phyloP scores from a whole-genome alignment of 768 basidiomycete genomes.

The Gloeostereum incarnatum region DNA sequence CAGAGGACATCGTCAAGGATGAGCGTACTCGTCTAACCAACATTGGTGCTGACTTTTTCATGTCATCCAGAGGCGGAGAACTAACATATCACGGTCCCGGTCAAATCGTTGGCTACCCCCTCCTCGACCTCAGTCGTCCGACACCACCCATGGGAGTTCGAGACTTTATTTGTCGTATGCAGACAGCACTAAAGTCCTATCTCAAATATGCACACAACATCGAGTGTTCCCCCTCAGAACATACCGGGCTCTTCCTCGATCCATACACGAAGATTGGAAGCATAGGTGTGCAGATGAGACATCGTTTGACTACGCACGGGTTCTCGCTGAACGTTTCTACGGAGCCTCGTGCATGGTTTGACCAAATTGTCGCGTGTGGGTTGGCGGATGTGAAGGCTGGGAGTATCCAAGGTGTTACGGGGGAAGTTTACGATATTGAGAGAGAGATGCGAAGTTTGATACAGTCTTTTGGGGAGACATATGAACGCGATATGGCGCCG shows the following conservation, averaged over 20 bases:
- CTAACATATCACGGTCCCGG: conserved; percentile 97
- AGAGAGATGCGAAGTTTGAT: conserved; percentile 46
- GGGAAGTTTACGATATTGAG: conserved; percentile 27
- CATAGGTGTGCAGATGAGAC: conserved; percentile 94
- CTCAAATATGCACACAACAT: conserved; percentile 54
- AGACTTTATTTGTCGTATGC: conserved; percentile 80
- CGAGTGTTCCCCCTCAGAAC: conserved; percentile 49
- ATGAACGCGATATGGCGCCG: conserved; percentile 37
- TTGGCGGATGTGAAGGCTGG: conserved; percentile 75
- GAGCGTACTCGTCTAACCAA: conserved; percentile 57
- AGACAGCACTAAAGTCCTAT: conserved; percentile 59
- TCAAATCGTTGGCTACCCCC: conserved; percentile 92
- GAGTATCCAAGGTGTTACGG: conserved; percentile 43
- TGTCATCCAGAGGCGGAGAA: conserved; percentile 81
- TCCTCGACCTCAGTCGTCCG: conserved; percentile 81
- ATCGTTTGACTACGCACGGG: conserved; percentile 90
- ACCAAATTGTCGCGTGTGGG: conserved; percentile 85
- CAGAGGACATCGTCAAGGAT: conserved; percentile 41
- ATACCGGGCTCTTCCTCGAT: conserved; percentile 88
- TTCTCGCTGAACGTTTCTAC: conserved; percentile 86
- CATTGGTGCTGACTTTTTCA: conserved; percentile 83
- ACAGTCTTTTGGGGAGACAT: conserved; percentile 33
- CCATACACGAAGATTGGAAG: conserved; percentile 82
- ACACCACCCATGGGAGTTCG: conserved; percentile 63
- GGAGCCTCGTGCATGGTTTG: conserved; percentile 82